Evolutionary conservation across 73 alveolate genomes (phyloP), one percentile per base, ranked within the genome.

Genomic region (Paramecium tetraurelia): DNA sequence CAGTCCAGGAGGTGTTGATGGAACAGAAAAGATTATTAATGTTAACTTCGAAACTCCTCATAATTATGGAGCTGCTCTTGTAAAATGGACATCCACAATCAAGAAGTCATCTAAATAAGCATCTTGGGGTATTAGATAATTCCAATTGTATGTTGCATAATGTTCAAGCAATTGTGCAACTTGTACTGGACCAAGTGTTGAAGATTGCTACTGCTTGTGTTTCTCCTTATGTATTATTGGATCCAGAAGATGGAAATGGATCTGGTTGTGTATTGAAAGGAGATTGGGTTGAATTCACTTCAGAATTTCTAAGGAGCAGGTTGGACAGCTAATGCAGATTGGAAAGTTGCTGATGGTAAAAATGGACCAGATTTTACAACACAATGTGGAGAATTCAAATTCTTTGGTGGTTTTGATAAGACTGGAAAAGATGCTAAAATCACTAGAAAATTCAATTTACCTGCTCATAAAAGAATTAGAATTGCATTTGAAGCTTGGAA

Each of bases 361-460:
- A 63, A 35, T 31, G 75, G 75, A 22, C 70, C 70, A 20, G 90
- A 41, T 80, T 48, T 48, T 24, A 31, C 75, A 8, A 2, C 71
- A 21, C 4, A 22, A 6, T 80, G 90, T 44, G 72, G 90, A 10
- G 76, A 27, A 5, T 24, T 44, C 27, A 80, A 80, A 80, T 43
- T 80, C 35, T 80, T 80, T 80, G 90, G 90, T 40, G 90, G 90
- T 43, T 80, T 20, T 48, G 41, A 80, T 14, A 80, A 80, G 35
- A 31, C 57, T 9, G 90, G 76, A 22, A 24, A 21, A 44, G 90
- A 63, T 31, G 90, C 90, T 43, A 46, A 80, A 22, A 41, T 48
- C 9, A 10, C 46, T 22, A 80, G 90, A 80, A 48, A 22, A 22
- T 80, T 80, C 90, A 80, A 33, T 20, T 24, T 80, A 41, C 76